Evolutionary conservation across 1,284 basidiomycete genomes (phyloP), one percentile per base, ranked within the genome.

Genomic region (Thecaphora thlaspeos): DNA sequence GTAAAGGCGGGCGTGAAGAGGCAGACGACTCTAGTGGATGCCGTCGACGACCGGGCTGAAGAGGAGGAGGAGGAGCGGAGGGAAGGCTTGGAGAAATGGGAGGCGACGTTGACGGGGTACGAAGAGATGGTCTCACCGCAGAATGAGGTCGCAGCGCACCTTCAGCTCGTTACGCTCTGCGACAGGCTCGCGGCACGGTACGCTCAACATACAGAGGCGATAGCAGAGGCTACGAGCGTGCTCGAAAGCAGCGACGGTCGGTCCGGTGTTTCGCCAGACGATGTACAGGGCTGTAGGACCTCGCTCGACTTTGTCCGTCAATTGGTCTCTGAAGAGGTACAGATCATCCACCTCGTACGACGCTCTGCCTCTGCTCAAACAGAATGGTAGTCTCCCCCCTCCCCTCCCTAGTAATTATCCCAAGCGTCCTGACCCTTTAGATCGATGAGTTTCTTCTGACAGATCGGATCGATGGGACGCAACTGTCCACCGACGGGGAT

Each of bases 351-450:
- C 12, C 18, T 60, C 8, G 70, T 71, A 3, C 22, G 19, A 3
- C 38, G 48, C 12, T 49, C 52, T 5, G 57, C 63, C 8, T 17
- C 46, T 11, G 46, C 48, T 2, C 45, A 48, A n/a, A 45, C 52
- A 18, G 66, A 57, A 14, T 71, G 69, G 69, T 71, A 47, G 53
- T 10, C n/a, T n/a, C n/a, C n/a, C n/a, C n/a, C n/a, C n/a, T n/a
- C n/a, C n/a, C n/a, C n/a, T n/a, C n/a, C n/a, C n/a, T n/a, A 28
- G 26, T 28, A 28, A 11, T 28, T 28, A 7, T 5, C 11, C 26
- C 7, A 11, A 11, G 7, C 26, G 26, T 28, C 26, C 11, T 28
- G 26, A 11, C 11, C 26, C 7, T 28, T 5, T 5, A 28, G 26
- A 11, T 28, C 26, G 26, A 28, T 28, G 26, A 28, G 26, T 11